phyloP scores from a whole-genome alignment of 129 eudicot genomes.

The Flaveria sonorensis region DNA sequence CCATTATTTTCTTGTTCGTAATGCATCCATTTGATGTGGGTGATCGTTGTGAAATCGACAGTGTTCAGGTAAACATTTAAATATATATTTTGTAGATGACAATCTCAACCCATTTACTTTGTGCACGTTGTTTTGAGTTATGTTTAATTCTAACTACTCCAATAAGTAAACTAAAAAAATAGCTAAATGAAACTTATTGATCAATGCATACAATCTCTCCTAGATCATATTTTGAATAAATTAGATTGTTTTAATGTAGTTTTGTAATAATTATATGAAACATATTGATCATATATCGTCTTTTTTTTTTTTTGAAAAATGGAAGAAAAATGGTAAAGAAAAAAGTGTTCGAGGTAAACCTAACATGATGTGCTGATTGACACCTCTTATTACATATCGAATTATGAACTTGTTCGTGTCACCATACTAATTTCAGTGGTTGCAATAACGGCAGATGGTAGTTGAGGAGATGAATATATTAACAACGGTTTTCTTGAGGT shows the following conservation, averaged over 20 bases:
- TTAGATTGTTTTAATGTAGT: neutral
- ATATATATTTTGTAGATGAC: neutral
- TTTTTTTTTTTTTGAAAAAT: neutral
- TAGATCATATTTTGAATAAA: neutral
- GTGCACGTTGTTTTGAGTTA: neutral
- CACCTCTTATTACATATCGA: neutral
- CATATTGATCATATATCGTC: neutral
- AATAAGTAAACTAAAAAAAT: neutral
- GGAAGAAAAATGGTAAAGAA: neutral
- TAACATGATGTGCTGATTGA: neutral
- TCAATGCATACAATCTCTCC: neutral
- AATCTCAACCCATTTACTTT: neutral
- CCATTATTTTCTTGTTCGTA: constrained; percentile 35
- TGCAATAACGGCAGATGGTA: constrained; percentile 39
- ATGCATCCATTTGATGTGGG: constrained; percentile 41
- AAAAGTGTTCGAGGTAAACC: neutral
- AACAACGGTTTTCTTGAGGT: constrained; percentile 52
- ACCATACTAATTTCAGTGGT: neutral
- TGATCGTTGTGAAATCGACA: constrained; percentile 38
- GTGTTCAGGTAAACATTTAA: constrained; percentile 28
- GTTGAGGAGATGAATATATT: constrained; percentile 64
- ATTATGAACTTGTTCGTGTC: neutral
- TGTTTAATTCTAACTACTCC: neutral
- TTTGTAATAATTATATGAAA: neutral
- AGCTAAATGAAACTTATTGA: neutral